phyloP scores from a whole-genome alignment of 2,329 filamentous ascomycete genomes.

The Colletotrichum chrysophilum region DNA sequence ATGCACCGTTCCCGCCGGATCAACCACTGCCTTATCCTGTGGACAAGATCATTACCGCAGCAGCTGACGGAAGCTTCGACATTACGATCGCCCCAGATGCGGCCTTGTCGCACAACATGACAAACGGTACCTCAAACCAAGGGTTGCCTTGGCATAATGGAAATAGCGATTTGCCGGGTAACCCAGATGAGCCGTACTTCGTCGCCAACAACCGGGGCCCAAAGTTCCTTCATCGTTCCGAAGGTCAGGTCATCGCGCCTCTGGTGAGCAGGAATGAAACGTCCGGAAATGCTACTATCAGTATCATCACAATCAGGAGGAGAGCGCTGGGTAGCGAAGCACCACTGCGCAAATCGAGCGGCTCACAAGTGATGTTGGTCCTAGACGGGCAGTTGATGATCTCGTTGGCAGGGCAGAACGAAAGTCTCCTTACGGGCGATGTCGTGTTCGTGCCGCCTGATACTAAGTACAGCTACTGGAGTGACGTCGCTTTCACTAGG shows the following conservation, averaged over 20 bases:
- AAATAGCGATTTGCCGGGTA: neutral
- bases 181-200: neutral
- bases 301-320: neutral
- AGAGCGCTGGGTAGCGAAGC: neutral
- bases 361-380: neutral
- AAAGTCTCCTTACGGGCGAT: neutral
- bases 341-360: neutral
- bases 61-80: neutral
- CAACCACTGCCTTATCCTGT: neutral
- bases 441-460: neutral
- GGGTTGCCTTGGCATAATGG: neutral
- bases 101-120: neutral
- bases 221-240: neutral
- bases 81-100: neutral
- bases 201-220: neutral
- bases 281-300: neutral
- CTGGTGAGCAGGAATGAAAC: neutral
- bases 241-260: neutral
- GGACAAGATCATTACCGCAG: neutral
- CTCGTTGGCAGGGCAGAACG: neutral
- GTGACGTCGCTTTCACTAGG: neutral
- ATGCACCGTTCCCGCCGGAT: neutral
- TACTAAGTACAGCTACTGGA: neutral
- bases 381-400: neutral
- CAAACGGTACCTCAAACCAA: neutral